Conservation (phyloP, 1,139 yeast species). For the Zygosaccharomyces sapae region DNA sequence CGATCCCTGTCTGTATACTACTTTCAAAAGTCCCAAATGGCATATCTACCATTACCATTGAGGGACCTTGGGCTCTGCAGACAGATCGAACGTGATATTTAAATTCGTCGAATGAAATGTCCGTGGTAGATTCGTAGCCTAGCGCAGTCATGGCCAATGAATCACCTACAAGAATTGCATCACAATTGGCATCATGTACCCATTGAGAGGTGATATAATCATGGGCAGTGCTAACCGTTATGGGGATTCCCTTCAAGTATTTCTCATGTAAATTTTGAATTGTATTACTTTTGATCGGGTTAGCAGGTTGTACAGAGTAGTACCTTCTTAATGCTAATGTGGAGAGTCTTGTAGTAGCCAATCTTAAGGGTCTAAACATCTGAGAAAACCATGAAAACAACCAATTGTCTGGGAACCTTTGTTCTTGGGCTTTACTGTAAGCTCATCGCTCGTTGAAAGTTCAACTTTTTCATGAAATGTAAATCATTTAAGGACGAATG, state of each 20-base stretch:
- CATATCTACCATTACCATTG: conserved; percentile 78
- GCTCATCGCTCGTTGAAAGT: neutral
- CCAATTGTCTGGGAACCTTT: neutral
- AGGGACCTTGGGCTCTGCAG: conserved; percentile 58
- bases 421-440: neutral
- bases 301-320: conserved; percentile 17
- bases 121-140: conserved; percentile 76
- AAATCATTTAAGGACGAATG: neutral
- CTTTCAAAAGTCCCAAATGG: conserved; percentile 85
- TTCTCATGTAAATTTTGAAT: conserved; percentile 25
- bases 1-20: conserved; percentile 59
- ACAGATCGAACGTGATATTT: conserved; percentile 74
- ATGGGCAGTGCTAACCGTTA: conserved; percentile 79
- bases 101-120: conserved; percentile 66
- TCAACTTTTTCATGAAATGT: neutral
- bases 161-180: conserved; percentile 80
- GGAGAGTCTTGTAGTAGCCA: neutral
- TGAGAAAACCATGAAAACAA: neutral
- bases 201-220: conserved; percentile 74
- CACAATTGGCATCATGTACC: conserved; percentile 67
- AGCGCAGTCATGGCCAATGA: conserved; percentile 88
- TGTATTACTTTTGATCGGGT: conserved; percentile 15
- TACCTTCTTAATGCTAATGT: conserved; percentile 4
- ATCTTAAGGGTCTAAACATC: conserved; percentile 1
- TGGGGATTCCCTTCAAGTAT: conserved; percentile 29